Evolutionary conservation across 768 basidiomycete genomes (phyloP).

Genomic region (Lentinula raphanica): DNA sequence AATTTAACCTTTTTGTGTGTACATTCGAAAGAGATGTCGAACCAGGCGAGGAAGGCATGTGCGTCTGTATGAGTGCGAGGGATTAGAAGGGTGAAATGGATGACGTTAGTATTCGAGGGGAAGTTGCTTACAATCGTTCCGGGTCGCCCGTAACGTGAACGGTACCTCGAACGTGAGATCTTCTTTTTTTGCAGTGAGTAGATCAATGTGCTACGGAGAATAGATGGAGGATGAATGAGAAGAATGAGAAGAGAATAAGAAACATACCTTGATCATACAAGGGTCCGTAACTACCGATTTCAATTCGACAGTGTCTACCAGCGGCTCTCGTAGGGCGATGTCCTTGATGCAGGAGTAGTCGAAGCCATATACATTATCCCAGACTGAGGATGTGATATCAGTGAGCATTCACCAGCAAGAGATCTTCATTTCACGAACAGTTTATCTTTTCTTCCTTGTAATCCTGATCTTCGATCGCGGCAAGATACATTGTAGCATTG

Average conservation of each 20-base stretch:
- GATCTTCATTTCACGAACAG: slow-evolving; percentile 55
- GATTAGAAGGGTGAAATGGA: neutral
- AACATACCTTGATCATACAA: slow-evolving; percentile 73
- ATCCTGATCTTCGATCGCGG: slow-evolving; percentile 98
- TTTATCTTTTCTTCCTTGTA: slow-evolving; percentile 99
- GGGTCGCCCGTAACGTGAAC: slow-evolving; percentile 75
- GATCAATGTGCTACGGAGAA: slow-evolving; percentile 68
- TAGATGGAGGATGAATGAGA: neutral
- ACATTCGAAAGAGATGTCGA: slow-evolving; percentile 92
- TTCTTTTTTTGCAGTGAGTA: slow-evolving; percentile 90
- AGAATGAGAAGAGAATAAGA: neutral
- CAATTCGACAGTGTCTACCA: slow-evolving; percentile 98
- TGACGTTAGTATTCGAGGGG: neutral
- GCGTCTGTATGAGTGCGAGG: slow-evolving; percentile 69
- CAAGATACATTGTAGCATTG: slow-evolving; percentile 85
- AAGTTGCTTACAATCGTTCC: slow-evolving; percentile 78
- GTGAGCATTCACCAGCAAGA: neutral
- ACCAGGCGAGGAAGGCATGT: slow-evolving; percentile 99
- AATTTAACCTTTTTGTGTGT: slow-evolving; percentile 95
- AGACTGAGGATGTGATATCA: slow-evolving; percentile 71
- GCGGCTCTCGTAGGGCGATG: slow-evolving; percentile 91
- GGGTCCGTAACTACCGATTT: slow-evolving; percentile 94
- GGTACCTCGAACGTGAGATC: slow-evolving; percentile 82
- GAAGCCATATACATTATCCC: slow-evolving; percentile 99
- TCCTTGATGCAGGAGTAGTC: slow-evolving; percentile 99